These are phyloP conservation scores for Medicago ruthenica DNA, from an alignment of 306 rosid genomes.

Conservation along the genomic window DNA sequence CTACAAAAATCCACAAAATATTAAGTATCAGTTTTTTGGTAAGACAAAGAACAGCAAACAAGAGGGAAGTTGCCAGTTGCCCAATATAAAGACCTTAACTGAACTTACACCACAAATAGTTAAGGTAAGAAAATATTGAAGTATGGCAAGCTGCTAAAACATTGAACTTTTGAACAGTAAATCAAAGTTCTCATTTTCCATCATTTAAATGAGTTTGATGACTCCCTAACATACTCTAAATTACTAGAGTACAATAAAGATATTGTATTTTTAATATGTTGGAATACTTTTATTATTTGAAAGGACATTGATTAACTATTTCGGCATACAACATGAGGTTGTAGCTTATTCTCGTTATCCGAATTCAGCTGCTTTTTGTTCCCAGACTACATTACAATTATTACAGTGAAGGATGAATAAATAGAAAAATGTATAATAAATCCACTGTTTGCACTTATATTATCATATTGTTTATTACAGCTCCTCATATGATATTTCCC, in stretches of 20 bases:
- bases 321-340: slow-evolving; percentile 9
- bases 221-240: neutral
- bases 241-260: neutral
- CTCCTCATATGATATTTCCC: too few species aligned
- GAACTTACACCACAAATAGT: neutral
- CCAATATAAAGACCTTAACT: slow-evolving; percentile 11
- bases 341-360: slow-evolving; percentile 8
- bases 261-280: neutral
- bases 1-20: slow-evolving; percentile 49
- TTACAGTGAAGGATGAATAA: slow-evolving; percentile 18
- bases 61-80: neutral
- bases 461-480: neutral
- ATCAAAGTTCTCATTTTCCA: slow-evolving; percentile 20
- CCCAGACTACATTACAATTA: slow-evolving; percentile 27
- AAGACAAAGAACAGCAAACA: slow-evolving; percentile 18
- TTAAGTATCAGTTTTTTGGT: slow-evolving; percentile 30
- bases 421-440: slow-evolving; percentile 18
- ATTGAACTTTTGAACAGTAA: neutral
- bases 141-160: slow-evolving; percentile 10
- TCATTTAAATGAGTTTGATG: slow-evolving; percentile 14
- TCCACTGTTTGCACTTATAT: neutral
- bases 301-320: slow-evolving; percentile 27
- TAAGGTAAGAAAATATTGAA: slow-evolving; percentile 23
- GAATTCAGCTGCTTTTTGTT: slow-evolving; percentile 31
- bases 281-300: slow-evolving; percentile 3